Evolutionary conservation across 2,329 filamentous ascomycete genomes (phyloP).

Genomic region (Bipolaris sorokiniana): DNA sequence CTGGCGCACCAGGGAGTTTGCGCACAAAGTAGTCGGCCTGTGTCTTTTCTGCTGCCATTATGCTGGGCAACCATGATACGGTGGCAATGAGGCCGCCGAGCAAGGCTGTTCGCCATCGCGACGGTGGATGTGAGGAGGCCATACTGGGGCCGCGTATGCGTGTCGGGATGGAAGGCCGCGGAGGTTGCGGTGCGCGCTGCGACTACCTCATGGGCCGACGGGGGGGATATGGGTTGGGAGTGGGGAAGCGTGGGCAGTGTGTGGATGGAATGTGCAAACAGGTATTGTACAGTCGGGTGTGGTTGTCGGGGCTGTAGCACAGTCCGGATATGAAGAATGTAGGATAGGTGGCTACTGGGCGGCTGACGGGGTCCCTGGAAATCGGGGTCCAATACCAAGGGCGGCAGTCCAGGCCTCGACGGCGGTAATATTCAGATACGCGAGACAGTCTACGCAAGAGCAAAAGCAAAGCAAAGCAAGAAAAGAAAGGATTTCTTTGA

Average conservation of each 20-base stretch:
- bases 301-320: neutral
- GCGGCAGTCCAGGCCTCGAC: neutral
- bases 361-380: constrained; percentile 34
- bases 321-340: constrained; percentile 21
- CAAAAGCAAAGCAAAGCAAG: neutral
- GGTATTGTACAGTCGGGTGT: constrained; percentile 3
- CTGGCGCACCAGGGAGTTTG: constrained; percentile 81
- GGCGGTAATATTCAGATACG: neutral
- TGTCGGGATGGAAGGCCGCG: constrained; percentile 23
- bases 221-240: neutral
- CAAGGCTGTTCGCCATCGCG: constrained; percentile 44
- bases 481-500: neutral
- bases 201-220: constrained; percentile 44
- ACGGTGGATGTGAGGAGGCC: constrained; percentile 34
- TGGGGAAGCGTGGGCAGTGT: constrained; percentile 1
- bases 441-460: neutral
- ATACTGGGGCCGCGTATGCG: constrained; percentile 25
- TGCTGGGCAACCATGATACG: constrained; percentile 41
- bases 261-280: neutral
- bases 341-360: constrained; percentile 37
- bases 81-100: constrained; percentile 41
- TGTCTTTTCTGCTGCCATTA: constrained; percentile 55
- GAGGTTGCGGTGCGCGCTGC: constrained; percentile 30
- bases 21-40: constrained; percentile 91
- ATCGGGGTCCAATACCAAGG: constrained; percentile 11